phyloP scores from a whole-genome alignment of 192 early-diverging fungal genomes.

The Paraglomus brasilianum region DNA sequence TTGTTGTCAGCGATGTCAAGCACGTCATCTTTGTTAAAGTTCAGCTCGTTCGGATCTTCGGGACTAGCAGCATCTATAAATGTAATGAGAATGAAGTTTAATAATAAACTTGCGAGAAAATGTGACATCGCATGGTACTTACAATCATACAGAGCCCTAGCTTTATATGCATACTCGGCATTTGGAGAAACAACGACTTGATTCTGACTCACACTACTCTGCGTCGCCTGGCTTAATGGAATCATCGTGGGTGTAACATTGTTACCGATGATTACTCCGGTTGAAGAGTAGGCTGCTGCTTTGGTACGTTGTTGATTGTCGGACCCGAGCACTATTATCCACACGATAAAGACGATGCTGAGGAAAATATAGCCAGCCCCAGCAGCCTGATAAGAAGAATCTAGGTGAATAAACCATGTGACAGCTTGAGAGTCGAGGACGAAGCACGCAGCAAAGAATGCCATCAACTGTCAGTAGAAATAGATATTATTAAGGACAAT shows the following conservation, averaged over 20 bases:
- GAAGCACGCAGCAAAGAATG: conserved; percentile 21
- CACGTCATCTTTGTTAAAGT: conserved; percentile 83
- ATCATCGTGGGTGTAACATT: conserved; percentile 42
- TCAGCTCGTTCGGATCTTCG: conserved; percentile 88
- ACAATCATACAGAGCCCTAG: conserved; percentile 70
- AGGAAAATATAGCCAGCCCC: conserved; percentile 41
- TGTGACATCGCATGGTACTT: conserved; percentile 20
- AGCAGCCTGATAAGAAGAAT: conserved; percentile 28
- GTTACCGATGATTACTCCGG: conserved; percentile 36
- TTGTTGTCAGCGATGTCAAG: conserved; percentile 85
- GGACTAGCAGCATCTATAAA: conserved; percentile 80
- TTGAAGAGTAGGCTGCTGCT: not conserved
- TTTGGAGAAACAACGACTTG: conserved; percentile 46
- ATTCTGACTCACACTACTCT: conserved; percentile 26
- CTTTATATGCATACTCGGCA: conserved; percentile 57
- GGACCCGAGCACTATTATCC: conserved; percentile 13
- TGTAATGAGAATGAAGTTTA: conserved; percentile 16
- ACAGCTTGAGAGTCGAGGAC: conserved; percentile 3
- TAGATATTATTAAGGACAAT: not conserved
- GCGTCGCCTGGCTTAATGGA: conserved; percentile 30
- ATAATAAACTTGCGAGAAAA: not conserved
- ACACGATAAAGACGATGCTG: conserved; percentile 31
- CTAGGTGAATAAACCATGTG: not conserved
- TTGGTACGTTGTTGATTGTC: conserved; percentile 14
- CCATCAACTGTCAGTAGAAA: conserved; percentile 40